These are phyloP conservation scores for Tricharina praecox DNA, from an alignment of 495 filamentous ascomycete species.

Conservation along the genomic window DNA sequence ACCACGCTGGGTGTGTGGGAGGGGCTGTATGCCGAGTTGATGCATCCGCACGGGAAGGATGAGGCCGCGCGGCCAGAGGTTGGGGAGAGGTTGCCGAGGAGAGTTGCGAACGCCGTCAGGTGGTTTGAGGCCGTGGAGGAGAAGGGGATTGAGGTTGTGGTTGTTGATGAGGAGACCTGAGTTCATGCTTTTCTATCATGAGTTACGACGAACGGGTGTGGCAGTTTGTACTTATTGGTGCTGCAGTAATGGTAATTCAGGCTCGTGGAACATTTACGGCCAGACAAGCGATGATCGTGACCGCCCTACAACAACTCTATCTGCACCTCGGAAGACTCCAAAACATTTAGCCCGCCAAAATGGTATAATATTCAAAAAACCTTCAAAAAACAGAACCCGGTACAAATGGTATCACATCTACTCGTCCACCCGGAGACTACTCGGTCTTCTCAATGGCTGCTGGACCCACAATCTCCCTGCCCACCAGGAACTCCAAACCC, in stretches of 20 bases:
- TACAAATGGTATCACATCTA: not conserved
- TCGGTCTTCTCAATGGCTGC: slow-evolving; percentile 50
- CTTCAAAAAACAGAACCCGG: too few species aligned
- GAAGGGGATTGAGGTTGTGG: not conserved
- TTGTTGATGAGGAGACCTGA: not conserved
- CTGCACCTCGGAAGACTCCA: too few species aligned
- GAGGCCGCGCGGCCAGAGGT: not conserved
- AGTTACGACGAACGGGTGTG: too few species aligned
- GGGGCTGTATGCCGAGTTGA: not conserved
- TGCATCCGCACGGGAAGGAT: not conserved
- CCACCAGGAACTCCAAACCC: slow-evolving; percentile 61
- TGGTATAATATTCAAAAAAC: too few species aligned
- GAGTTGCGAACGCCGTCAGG: not conserved
- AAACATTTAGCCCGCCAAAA: too few species aligned
- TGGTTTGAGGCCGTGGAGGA: not conserved
- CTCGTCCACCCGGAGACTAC: not conserved
- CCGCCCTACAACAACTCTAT: too few species aligned
- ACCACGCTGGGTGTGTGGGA: not conserved
- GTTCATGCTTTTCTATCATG: too few species aligned
- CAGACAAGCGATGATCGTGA: too few species aligned
- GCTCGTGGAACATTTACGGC: too few species aligned
- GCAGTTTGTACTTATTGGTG: too few species aligned
- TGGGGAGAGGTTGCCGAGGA: not conserved
- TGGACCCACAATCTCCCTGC: slow-evolving; percentile 55
- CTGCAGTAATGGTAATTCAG: too few species aligned